Conservation (phyloP, 208 protist genomes). For the Strigomonas culicis region DNA sequence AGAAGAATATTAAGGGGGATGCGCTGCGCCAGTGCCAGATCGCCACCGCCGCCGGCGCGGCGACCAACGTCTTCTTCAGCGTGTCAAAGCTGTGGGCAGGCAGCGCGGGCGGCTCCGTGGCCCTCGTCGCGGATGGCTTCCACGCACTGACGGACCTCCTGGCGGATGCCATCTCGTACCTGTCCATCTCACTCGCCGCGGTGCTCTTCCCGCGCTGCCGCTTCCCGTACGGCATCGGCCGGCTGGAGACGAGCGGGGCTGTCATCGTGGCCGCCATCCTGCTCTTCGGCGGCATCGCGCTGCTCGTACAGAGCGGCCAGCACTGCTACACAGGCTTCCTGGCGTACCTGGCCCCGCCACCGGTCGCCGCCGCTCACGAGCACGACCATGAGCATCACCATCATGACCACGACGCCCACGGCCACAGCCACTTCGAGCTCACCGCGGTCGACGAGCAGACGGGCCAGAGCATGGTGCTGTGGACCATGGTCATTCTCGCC, state of each 20-base stretch:
- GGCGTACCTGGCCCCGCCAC: background rate
- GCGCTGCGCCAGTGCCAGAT: conserved; percentile 62
- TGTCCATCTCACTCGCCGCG: conserved; percentile 52
- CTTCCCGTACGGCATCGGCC: conserved; percentile 82
- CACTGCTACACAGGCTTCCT: conserved; percentile 20
- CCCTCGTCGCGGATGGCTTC: conserved; percentile 84
- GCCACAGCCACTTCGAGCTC: conserved; percentile 80
- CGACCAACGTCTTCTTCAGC: conserved; percentile 79
- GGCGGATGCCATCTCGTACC: conserved; percentile 77
- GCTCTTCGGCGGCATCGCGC: conserved; percentile 65
- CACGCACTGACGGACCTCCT: conserved; percentile 83
- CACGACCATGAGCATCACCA: conserved; percentile 23
- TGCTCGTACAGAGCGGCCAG: conserved; percentile 66
- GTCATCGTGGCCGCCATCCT: conserved; percentile 76
- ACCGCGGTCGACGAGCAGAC: conserved; percentile 40
- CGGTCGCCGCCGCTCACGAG: background rate
- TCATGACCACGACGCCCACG: conserved; percentile 26
- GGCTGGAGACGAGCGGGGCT: conserved; percentile 76
- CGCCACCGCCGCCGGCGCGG: conserved; percentile 58
- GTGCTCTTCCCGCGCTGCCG: conserved; percentile 69
- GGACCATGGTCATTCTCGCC: conserved; percentile 78
- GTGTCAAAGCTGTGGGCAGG: conserved; percentile 70
- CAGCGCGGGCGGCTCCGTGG: conserved; percentile 71
- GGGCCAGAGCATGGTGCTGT: conserved; percentile 60
- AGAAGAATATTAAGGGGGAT: conserved; percentile 44